Percentiles rank a stretch among this genome's conserved stretches.
Conservation (phyloP, 2,329 filamentous ascomycete species). For the Clonostachys sp. region DNA sequence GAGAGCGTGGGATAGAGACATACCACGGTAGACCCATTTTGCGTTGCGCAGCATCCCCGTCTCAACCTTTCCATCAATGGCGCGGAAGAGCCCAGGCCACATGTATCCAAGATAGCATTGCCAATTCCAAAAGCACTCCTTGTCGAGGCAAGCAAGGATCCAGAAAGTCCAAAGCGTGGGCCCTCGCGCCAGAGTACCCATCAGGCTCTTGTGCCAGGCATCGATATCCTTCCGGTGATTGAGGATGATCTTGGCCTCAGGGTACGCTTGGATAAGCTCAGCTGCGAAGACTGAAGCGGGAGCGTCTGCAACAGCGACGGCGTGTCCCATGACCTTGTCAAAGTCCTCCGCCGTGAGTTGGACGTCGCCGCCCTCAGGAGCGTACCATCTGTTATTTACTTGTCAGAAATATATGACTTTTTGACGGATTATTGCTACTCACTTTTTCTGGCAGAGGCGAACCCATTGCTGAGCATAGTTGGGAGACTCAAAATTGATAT, state of each 20-base stretch:
- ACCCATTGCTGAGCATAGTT: constrained; percentile 10
- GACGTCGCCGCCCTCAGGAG: constrained; percentile 4
- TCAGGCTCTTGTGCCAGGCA: constrained; percentile 27
- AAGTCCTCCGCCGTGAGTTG: constrained; percentile 13
- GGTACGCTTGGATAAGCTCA: constrained; percentile 39
- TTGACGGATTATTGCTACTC: not conserved
- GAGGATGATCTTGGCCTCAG: constrained; percentile 41
- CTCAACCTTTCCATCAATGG: constrained; percentile 16
- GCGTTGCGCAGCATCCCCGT: not conserved
- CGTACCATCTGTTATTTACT: constrained; percentile 13
- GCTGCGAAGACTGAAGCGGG: constrained; percentile 31
- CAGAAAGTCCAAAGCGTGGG: constrained; percentile 2
- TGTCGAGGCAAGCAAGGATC: constrained; percentile 6
- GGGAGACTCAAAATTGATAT: constrained; percentile 19
- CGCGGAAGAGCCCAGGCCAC: constrained; percentile 19
- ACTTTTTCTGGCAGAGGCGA: constrained; percentile 9
- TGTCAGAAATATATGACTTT: not conserved
- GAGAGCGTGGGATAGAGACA: not conserved
- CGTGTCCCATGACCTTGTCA: constrained; percentile 17
- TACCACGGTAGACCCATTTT: constrained; percentile 17
- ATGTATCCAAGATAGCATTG: constrained; percentile 16
- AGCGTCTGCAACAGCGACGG: constrained; percentile 32
- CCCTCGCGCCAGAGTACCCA: constrained; percentile 14
- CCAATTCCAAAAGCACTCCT: constrained; percentile 23
- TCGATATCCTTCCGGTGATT: constrained; percentile 28